Evolutionary conservation across 495 filamentous ascomycete species (phyloP), one percentile per base, ranked within the genome.

Genomic region (Penicillium cinerascens): DNA sequence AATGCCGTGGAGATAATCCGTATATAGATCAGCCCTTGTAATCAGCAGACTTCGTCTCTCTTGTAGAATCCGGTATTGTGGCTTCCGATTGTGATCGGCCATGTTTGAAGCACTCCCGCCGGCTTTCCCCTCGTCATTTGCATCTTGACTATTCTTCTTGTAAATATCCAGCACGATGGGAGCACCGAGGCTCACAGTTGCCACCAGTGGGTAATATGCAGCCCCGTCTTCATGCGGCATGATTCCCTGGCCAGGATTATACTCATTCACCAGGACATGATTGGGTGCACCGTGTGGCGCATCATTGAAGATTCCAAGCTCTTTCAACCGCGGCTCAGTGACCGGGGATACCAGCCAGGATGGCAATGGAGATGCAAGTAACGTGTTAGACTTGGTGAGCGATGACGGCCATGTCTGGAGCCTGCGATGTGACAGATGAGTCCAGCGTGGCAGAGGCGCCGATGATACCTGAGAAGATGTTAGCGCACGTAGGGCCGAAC

Each of bases 141-240:
- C 47, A 1, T 42, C 54, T 4, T 50, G 33, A 7, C 11, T 72
- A 16, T 74, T 74, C 65, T 88, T 89, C 44, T 77, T 73, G 65
- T 87, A 87, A 17, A 98, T 66, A 64, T 96, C 87, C 42, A 97
- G 74, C 43, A 92, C 88, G 11, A 92, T 78, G 17, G 80, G 78
- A 0, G 82, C 83, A 0, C 90, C 89, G 17, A 98, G 72, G 67
- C 87, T 92, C 43, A 98, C 85, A 4, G 93, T 97, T 38, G 89
- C 92, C 4, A 97, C 92, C 23, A 95, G 80, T 2, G 88, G 87
- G 56, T 87, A 76, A 64, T 98, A 98, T 1, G 92, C 91, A 1
- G 78, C 66, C 1, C 93, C 93, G 61, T 98, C 93, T 70, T 98
- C 92, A 63, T 98, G 93, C 47, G 92, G 83, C 88, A 97, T 92